Base-by-base conservation (phyloP, 495 filamentous ascomycete genomes). In the Penicillium mononematosum region DNA sequence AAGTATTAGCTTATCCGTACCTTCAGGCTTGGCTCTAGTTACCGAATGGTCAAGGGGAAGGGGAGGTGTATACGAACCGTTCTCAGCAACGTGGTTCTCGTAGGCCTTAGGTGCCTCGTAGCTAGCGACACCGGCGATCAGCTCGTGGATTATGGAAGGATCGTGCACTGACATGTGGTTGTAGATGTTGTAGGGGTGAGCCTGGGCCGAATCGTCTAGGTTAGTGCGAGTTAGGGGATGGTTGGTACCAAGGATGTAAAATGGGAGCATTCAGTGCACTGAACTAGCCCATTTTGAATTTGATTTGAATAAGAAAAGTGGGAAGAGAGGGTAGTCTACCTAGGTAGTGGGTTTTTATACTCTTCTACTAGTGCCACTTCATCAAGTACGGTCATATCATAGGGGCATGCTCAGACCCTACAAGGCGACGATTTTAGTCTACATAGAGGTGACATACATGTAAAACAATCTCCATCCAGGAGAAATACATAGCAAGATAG, bases 41-140 rank as follows among this genome's bases (percentile, higher is more conserved):
- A 16, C 5, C 12, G 34, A 7, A 36, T 36, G 34, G 14, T 16
- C 14, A 16, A n/a, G 12, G 16, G 14, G 4, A 14, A 32, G 54
- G 9, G 16, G 17, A n/a, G 11, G 16, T 43, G 53, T 55, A 44
- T 74, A 32, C 10, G 31, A 12, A 86, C 85, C 87, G 69, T 89
- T 81, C 32, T 68, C 66, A 56, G 81, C 81, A 60, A 85, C 81
- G 52, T 83, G 74, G 58, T 88, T 75, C 71, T 90, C 86, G 72
- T 87, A 90, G 10, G 81, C 72, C 75, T 88, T 87, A 78, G 89
- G 84, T 56, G 83, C 88, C 67, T 85, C 86, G 68, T 87, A 90
- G 58, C 85, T 82, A 32, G 87, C 88, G 44, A 84, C 88, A 53
- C 85, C 86, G 61, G 83, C 86, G 53, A 92, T 68, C 39, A 86